Evolutionary conservation across 1,284 basidiomycete species (phyloP), one percentile per base, ranked within the genome.

Genomic region (Trametes hirsuta): DNA sequence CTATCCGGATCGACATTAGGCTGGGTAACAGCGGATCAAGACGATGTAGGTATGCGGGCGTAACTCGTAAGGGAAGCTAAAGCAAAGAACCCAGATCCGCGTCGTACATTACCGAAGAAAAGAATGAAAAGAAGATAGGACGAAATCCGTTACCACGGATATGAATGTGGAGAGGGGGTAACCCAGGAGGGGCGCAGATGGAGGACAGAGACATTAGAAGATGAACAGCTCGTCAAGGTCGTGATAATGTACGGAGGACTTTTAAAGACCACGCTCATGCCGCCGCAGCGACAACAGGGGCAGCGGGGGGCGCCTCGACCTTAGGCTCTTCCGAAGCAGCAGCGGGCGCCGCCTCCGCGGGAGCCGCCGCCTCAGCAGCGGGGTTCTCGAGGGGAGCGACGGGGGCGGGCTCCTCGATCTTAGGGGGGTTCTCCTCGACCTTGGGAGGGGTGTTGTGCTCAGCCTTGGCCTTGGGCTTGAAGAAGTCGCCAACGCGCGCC

Each of bases 401-500:
- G 34, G 87, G 87, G 52, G 80, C 70, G 51, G 89, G 88, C 77
- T 91, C 86, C 58, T 89, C 89, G 65, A 91, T 88, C 80, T 88
- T 88, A 57, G 88, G 87, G 34, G 90, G 89, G 69, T 88, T 82
- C 79, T 90, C 90, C 66, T 93, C 91, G 60, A 95, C 91, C 81
- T 94, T 93, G 58, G 93, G 83, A 54, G 91, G 88, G 8, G 88
- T 76, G 46, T 83, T 74, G 50, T 85, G 81, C 73, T 91, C 90
- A 40, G 81, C 72, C 76, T 86, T 90, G 70, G 85, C 81, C 82
- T 87, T 92, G 65, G 85, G 70, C 80, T 89, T 93, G 83, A 95
- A 93, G 76, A 93, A 82, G 59, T 88, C 88, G 55, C 82, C 82
- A 36, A 93, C 86, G 35, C 90, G 90, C 35, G 87, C 81, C 46